phyloP scores from a whole-genome alignment of 768 basidiomycete species.

The Suillus bovinus region DNA sequence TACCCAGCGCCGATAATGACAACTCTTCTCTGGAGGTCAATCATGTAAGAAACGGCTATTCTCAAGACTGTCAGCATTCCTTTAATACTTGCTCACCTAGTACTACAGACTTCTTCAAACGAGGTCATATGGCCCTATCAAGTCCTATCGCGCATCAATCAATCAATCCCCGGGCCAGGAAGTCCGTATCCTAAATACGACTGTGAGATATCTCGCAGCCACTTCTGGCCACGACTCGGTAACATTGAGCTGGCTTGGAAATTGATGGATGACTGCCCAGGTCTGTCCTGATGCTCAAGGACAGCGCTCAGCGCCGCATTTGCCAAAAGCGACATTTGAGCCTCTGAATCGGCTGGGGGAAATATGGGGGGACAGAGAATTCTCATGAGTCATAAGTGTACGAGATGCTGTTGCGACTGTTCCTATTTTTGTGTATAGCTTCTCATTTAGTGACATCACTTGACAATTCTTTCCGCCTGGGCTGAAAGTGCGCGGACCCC shows the following conservation, averaged over 20 bases:
- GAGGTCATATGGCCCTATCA: not conserved
- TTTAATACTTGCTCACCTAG: not conserved
- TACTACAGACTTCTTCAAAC: not conserved
- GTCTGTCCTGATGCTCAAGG: not conserved
- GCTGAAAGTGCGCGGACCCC: no score
- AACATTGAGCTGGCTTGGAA: not conserved
- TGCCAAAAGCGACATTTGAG: not conserved
- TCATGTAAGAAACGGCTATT: not conserved
- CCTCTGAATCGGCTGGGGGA: no score
- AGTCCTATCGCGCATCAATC: not conserved
- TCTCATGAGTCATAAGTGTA: no score
- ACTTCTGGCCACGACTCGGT: no score
- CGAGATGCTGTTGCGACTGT: no score
- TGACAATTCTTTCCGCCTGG: no score
- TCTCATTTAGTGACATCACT: no score
- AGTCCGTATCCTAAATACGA: not conserved
- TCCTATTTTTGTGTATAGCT: no score
- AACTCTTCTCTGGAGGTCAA: conserved; percentile 15
- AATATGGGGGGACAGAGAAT: no score
- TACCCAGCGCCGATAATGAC: conserved; percentile 26
- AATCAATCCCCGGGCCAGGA: not conserved
- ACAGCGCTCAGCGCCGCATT: not conserved
- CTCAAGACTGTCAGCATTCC: not conserved
- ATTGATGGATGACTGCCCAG: not conserved
- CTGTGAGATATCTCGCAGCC: not conserved